Conservation (phyloP, 305 asterid genomes). For the Fraxinus greggii region DNA sequence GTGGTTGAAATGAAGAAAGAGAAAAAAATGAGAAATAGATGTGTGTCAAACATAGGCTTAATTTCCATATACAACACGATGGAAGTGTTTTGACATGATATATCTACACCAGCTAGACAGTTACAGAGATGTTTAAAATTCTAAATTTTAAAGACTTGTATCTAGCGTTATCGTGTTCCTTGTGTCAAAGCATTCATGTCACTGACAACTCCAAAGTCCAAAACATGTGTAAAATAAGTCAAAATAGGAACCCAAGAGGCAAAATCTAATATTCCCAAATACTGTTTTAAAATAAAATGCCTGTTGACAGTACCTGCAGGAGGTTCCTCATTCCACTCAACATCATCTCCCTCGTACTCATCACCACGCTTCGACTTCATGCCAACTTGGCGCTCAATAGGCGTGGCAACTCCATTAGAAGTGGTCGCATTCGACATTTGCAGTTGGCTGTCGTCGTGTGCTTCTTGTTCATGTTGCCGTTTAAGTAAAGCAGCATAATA, state of each 20-base stretch:
- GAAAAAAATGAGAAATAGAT: too few species aligned
- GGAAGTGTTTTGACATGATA: not conserved
- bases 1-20: too few species aligned
- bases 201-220: not conserved
- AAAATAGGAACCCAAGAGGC: not conserved
- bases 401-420: conserved; percentile 28
- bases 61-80: not conserved
- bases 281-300: not conserved
- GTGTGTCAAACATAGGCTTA: too few species aligned
- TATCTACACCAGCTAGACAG: not conserved
- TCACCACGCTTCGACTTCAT: conserved; percentile 66
- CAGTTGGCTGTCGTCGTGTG: conserved; percentile 40
- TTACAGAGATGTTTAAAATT: not conserved
- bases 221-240: not conserved
- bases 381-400: conserved; percentile 68
- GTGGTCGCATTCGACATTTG: conserved; percentile 33
- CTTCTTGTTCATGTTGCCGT: conserved; percentile 63
- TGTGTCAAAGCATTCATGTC: not conserved
- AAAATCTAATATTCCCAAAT: not conserved
- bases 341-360: conserved; percentile 54
- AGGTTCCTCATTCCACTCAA: conserved; percentile 69
- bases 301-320: conserved; percentile 46
- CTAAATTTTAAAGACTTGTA: not conserved
- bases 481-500: conserved; percentile 70
- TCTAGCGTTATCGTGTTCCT: not conserved